Evolutionary conservation across 768 basidiomycete genomes (phyloP), one percentile per base, ranked within the genome.

Genomic region (Sistotremastrum suecicum): DNA sequence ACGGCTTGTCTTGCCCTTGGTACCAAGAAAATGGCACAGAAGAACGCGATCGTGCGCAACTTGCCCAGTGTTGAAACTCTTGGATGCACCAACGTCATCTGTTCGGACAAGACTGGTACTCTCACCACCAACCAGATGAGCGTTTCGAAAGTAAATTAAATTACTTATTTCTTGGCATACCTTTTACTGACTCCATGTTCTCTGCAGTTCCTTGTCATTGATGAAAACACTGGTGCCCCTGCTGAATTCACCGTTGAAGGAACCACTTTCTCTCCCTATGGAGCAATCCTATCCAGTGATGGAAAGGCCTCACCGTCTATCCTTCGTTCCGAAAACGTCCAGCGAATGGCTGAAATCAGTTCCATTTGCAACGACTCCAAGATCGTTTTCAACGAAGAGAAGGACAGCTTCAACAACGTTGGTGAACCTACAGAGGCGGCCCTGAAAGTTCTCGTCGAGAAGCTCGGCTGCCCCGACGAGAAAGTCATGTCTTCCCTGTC

Each of bases 391-490:
- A 71, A 89, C 54, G 56, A 92, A 87, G 88, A 94, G 29, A 90
- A 84, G 59, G 69, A 71, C 31, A 50, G 66, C 0, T 98, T 94
- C 60, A 61, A 70, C 41, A 90, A 85, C 56, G 74, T 99, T 41
- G 94, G 94, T 29, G 94, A 98, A 65, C 94, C 94, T 9, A 99
- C 94, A 1, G 94, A 99, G 63, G 94, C 94, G 3, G 94, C 94
- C 1, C 72, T 99, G 46, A 91, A 86, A 62, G 91, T 95, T 38
- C 75, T 98, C 11, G 88, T 76, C 28, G 94, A 99, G 68, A 99
- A 98, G 67, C 74, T 97, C 46, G 89, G 84, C 12, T 83, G 81
- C 59, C 65, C 72, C 12, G 76, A 87, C 54, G 61, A 63, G 5
- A 71, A 76, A 51, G 51, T 80, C 29, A 63, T 68, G 43, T 69